Percentiles rank a stretch among this genome's conserved stretches.
These are phyloP conservation scores for Ganoderma leucocontextum DNA, from an alignment of 1,284 basidiomycete genomes.

Conservation along the genomic window DNA sequence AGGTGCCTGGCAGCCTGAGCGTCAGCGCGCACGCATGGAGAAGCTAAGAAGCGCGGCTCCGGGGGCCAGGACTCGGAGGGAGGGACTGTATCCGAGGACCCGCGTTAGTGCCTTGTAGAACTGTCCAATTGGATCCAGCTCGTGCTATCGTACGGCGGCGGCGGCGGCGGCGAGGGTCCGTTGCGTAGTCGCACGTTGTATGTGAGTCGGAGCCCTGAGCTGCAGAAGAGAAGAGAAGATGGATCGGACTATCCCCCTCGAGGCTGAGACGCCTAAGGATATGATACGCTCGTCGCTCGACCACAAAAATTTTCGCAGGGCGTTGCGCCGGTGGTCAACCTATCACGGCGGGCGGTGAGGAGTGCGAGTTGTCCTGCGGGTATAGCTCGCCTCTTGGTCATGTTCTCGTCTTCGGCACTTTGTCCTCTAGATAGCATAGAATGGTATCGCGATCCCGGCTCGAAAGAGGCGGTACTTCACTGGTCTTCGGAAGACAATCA, in stretches of 20 bases:
- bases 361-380: neutral
- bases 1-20: neutral
- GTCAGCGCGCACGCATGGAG: neutral
- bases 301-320: neutral
- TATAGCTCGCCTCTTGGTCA: neutral
- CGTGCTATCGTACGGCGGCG: neutral
- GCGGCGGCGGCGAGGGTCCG: neutral
- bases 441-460: neutral
- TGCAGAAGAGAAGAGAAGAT: neutral
- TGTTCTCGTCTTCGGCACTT: neutral
- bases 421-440: neutral
- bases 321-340: neutral
- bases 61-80: neutral
- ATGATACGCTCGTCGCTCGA: constrained; percentile 1
- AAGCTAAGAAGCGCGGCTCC: neutral
- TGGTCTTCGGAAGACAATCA: neutral
- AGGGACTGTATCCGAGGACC: neutral
- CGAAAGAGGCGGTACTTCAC: neutral
- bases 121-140: neutral
- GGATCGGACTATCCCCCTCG: neutral
- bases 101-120: neutral
- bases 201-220: neutral
- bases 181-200: neutral
- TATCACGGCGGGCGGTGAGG: neutral
- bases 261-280: neutral